Conservation (phyloP, 441 rosid genomes). For the Oxalis stricta region DNA sequence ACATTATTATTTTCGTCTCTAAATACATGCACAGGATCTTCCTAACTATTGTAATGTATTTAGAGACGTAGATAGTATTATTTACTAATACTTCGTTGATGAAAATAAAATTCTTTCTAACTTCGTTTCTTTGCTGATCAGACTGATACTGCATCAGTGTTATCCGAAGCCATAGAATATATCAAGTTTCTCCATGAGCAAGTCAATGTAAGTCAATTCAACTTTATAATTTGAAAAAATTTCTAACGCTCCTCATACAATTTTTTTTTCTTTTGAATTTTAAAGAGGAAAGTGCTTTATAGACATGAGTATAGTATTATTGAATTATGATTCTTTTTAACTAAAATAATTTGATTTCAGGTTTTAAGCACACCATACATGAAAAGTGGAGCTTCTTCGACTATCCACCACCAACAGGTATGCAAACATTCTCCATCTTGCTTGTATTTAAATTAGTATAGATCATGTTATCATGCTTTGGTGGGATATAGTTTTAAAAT, state of each 20-base stretch:
- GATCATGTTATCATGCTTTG: no score
- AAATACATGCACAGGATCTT: no score
- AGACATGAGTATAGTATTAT: no score
- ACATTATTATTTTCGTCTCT: no score
- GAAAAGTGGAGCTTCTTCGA: slow-evolving; percentile 83
- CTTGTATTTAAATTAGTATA: not conserved
- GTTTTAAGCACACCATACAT: slow-evolving; percentile 76
- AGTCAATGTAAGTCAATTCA: slow-evolving; percentile 51
- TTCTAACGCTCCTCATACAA: not conserved
- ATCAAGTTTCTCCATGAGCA: slow-evolving; percentile 92
- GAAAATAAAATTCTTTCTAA: no score
- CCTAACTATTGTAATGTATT: no score
- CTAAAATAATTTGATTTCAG: slow-evolving; percentile 35
- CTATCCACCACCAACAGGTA: slow-evolving; percentile 78
- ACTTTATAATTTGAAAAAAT: not conserved
- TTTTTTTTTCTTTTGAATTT: not conserved
- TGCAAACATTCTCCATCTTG: slow-evolving; percentile 1
- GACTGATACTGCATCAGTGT: slow-evolving; percentile 99
- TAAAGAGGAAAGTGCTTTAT: not conserved
- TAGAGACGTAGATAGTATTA: no score
- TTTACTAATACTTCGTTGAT: no score
- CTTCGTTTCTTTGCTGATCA: slow-evolving; percentile 14
- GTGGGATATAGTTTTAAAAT: no score
- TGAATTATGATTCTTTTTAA: no score
- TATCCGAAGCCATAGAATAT: slow-evolving; percentile 91